phyloP scores from a whole-genome alignment of 768 basidiomycete genomes.

The Gymnopilus dilepis region DNA sequence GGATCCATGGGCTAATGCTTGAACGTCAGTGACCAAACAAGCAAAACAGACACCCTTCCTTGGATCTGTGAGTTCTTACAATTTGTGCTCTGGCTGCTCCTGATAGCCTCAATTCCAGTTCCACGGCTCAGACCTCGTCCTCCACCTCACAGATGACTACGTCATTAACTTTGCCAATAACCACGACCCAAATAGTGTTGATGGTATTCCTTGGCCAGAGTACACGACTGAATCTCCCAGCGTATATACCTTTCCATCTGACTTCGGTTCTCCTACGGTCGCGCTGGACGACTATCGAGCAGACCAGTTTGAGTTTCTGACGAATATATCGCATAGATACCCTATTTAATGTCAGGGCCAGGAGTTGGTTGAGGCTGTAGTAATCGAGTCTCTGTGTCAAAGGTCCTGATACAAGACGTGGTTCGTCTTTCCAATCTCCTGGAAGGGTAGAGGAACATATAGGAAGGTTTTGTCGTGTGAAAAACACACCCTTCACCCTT shows the following conservation, averaged over 20 bases:
- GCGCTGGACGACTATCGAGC: not conserved
- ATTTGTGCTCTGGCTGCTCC: too few species aligned
- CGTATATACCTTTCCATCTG: not conserved
- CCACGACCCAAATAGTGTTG: slow-evolving; percentile 46
- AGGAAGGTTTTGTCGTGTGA: too few species aligned
- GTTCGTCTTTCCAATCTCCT: too few species aligned
- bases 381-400: too few species aligned
- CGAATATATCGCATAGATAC: too few species aligned
- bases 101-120: not conserved
- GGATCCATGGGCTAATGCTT: not conserved
- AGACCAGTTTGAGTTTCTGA: not conserved
- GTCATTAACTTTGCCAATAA: slow-evolving; percentile 49
- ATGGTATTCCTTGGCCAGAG: not conserved
- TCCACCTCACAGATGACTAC: slow-evolving; percentile 45
- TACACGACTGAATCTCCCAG: not conserved
- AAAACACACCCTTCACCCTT: too few species aligned
- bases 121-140: not conserved
- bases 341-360: too few species aligned
- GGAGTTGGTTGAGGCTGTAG: too few species aligned
- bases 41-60: not conserved
- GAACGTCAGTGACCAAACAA: not conserved
- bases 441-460: too few species aligned
- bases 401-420: too few species aligned
- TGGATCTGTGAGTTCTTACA: not conserved
- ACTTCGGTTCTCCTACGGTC: not conserved